A percentile compares a stretch with the other conserved stretches of the same genome.
phyloP scores from a whole-genome alignment of 2,329 filamentous ascomycete genomes.

The Verticillium nubilum region DNA sequence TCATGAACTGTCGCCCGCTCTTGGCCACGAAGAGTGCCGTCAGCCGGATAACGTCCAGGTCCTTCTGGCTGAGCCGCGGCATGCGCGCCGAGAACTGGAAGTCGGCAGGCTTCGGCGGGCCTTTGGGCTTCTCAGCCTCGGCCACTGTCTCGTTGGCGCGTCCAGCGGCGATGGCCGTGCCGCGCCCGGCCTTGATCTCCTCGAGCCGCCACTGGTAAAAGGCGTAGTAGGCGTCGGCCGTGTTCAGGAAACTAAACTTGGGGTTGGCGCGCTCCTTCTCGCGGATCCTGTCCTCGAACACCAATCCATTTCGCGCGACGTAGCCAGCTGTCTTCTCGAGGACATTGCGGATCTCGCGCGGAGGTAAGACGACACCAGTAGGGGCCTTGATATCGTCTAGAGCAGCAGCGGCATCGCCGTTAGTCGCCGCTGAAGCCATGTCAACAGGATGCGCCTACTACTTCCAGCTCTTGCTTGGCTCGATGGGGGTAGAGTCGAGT shows the following conservation, averaged over 20 bases:
- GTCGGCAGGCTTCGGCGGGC: conserved; percentile 77
- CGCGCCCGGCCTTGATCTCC: conserved; percentile 80
- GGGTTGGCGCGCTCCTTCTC: conserved; percentile 78
- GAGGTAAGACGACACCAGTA: conserved; percentile 78
- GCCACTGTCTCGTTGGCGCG: conserved; percentile 57
- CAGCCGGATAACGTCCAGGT: conserved; percentile 68
- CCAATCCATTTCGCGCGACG: conserved; percentile 62
- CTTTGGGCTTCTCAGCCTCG: conserved; percentile 61
- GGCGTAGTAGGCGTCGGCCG: conserved; percentile 74
- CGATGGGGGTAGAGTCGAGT: too few relatives aligned
- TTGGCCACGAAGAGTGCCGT: conserved; percentile 91
- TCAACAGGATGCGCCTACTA: conserved; percentile 1
- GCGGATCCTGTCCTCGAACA: conserved; percentile 79
- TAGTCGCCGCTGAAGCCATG: conserved; percentile 36
- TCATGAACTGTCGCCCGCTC: conserved; percentile 89
- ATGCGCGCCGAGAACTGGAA: conserved; percentile 94
- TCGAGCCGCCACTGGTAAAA: conserved; percentile 89
- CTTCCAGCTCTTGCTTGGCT: background rate
- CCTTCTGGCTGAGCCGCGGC: conserved; percentile 94
- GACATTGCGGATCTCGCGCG: conserved; percentile 76
- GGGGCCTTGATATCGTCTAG: conserved; percentile 73
- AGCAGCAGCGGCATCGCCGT: conserved; percentile 45
- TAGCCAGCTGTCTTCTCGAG: conserved; percentile 96
- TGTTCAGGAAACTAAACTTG: conserved; percentile 86
- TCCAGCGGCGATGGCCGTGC: conserved; percentile 72